Evolutionary conservation across 1,139 yeast species (phyloP).

Genomic region (Debaryomyces coudertii): DNA sequence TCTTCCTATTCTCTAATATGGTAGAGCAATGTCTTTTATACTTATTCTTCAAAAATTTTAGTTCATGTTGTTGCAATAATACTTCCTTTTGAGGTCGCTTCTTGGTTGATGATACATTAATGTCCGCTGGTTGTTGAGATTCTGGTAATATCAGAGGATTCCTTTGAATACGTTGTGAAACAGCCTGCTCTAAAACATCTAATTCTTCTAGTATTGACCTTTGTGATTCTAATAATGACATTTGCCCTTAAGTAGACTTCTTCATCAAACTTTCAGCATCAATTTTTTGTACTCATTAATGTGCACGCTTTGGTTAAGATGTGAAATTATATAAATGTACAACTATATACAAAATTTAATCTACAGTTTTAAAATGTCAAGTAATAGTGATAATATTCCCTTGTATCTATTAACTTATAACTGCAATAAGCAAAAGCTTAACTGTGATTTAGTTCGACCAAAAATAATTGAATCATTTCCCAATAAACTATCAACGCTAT

Average conservation of each 20-base stretch:
- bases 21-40: slow-evolving; percentile 41
- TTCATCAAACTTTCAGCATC: not conserved
- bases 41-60: slow-evolving; percentile 53
- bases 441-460: slow-evolving; percentile 26
- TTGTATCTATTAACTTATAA: slow-evolving; percentile 46
- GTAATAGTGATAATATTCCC: slow-evolving; percentile 14
- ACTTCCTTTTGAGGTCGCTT: slow-evolving; percentile 49
- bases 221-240: slow-evolving; percentile 42
- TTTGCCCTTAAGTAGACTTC: slow-evolving; percentile 10
- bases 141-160: slow-evolving; percentile 30
- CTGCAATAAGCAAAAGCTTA: slow-evolving; percentile 34
- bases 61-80: slow-evolving; percentile 70
- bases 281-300: slow-evolving; percentile 3
- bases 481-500: slow-evolving; percentile 42
- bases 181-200: slow-evolving; percentile 37
- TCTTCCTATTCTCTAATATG: slow-evolving; percentile 24
- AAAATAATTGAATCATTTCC: slow-evolving; percentile 36
- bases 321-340: not conserved
- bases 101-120: slow-evolving; percentile 12
- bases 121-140: slow-evolving; percentile 15
- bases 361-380: not conserved
- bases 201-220: slow-evolving; percentile 41
- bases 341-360: not conserved
- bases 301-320: not conserved
- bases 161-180: slow-evolving; percentile 34